These are phyloP conservation scores for Liriodendron chinense DNA, from an alignment of 164 flowering plant species.

Conservation along the genomic window DNA sequence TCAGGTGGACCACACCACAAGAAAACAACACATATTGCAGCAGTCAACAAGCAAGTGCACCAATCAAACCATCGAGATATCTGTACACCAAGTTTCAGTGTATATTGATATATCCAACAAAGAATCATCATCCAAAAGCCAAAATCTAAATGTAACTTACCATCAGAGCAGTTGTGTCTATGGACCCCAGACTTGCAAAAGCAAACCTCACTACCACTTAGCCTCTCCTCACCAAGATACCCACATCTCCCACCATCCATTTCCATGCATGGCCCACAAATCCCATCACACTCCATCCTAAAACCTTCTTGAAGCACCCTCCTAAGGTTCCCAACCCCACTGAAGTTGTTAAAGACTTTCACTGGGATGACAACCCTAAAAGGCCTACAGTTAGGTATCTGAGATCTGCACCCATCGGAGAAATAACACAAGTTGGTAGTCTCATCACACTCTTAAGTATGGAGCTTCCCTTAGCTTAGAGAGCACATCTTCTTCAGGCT, in stretches of 20 bases:
- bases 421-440: conserved; percentile 1
- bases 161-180: conserved; percentile 12
- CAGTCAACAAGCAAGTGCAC: no score
- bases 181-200: conserved; percentile 9
- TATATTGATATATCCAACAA: no score
- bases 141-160: not conserved
- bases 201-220: not conserved
- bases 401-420: not conserved
- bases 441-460: conserved; percentile 1
- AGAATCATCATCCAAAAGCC: no score
- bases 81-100: no score
- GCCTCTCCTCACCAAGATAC: not conserved
- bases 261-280: conserved; percentile 6
- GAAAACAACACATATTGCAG: not conserved
- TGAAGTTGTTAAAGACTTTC: not conserved
- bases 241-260: conserved; percentile 9
- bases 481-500: not conserved
- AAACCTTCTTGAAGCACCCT: not conserved
- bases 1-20: no score
- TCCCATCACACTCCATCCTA: conserved; percentile 2
- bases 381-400: not conserved
- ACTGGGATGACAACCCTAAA: not conserved
- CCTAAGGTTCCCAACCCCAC: not conserved
- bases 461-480: not conserved
- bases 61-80: no score